Base-by-base conservation (phyloP, 768 basidiomycete species). In the Amanita molliuscula region DNA sequence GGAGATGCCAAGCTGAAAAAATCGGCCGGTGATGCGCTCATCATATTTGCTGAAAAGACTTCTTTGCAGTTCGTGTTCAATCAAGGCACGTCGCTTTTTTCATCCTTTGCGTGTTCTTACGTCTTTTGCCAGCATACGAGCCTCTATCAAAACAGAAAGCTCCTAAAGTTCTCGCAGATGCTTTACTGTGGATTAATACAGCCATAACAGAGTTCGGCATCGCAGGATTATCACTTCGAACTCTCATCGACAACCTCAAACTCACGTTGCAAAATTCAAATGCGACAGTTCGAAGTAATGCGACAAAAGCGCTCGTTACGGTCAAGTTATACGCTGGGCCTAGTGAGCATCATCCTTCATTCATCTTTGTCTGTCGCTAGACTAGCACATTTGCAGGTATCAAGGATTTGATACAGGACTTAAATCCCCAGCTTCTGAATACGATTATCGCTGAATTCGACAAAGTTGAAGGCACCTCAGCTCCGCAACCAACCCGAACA, bases 1-100 rank as follows among this genome's bases (percentile, higher is more conserved):
- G 96, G 96, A 18, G 96, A 99, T 61, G 69, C 88, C 67, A 99
- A 99, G 62, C 67, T 99, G 52, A 98, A 97, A 73, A 98, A 97
- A 63, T 88, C 94, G 4, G 90, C 94, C 18, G 87, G 90, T 18
- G 96, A 99, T 41, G 75, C 88, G 0, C 67, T 99, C n/a, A 60
- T 79, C 1, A 60, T 76, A 0, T 95, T 92, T 59, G 83, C 91
- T 0, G 96, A 98, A 65, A 94, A 84, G 66, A 91, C 89, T 0
- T 96, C 92, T 3, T 67, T 98, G 42, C 92, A 95, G 52, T 98
- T 99, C 61, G 88, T 98, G 16, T 76, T 99, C 2, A 79, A 78
- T 52, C 94, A 95, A 75, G 88, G 96, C 93, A 57, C 46, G 76
- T 61, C 18, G 47, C 9, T 35, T 29, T 33, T 28, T 15, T 25